phyloP scores from a whole-genome alignment of 2,329 filamentous ascomycete genomes.

The Xylaria sp. region DNA sequence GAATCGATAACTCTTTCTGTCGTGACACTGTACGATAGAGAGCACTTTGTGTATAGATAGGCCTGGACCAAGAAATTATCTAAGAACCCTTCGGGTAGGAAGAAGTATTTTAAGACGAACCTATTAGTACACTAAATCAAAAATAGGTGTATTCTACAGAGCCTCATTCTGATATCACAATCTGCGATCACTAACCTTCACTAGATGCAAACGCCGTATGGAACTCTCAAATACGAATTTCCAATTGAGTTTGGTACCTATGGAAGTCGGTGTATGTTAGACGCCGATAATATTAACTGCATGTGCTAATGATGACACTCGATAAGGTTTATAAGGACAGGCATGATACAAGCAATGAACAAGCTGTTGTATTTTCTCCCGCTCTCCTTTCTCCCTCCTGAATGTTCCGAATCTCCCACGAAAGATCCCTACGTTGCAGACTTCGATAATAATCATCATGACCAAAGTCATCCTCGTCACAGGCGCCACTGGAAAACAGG shows the following conservation, averaged over 20 bases:
- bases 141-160: not conserved
- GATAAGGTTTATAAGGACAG: constrained; percentile 5
- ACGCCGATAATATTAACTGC: constrained; percentile 4
- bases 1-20: not conserved
- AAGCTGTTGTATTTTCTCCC: not conserved
- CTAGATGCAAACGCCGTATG: constrained; percentile 19
- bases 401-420: not conserved
- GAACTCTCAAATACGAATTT: not conserved
- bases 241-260: not conserved
- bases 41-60: not conserved
- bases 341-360: not conserved
- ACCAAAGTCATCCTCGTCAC: constrained; percentile 54
- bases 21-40: not conserved
- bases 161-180: not conserved
- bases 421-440: not conserved
- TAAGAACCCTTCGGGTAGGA: not conserved
- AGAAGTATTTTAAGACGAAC: not conserved
- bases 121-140: not conserved
- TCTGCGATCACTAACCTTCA: not conserved
- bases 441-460: constrained; percentile 40
- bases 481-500: constrained; percentile 61
- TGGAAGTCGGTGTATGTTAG: not conserved
- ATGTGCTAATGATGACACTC: not conserved
- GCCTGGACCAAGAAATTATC: not conserved
- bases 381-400: not conserved